Conservation (phyloP, 805 yeast genomes). For the Sugiyamaella boreocaroliniensis region DNA sequence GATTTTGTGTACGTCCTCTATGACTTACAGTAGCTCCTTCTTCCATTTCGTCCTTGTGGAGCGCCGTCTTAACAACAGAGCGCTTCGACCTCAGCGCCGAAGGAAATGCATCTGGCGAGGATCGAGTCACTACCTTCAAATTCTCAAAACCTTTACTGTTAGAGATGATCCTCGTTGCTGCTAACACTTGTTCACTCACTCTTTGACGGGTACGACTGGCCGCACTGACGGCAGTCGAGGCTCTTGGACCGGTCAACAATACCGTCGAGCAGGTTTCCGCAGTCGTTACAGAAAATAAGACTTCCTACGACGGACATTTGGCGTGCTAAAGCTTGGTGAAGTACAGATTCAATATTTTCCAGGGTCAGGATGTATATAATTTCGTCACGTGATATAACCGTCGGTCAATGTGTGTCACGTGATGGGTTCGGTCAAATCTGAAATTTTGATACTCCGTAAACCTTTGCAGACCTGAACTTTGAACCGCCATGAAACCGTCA, state of each 20-base stretch:
- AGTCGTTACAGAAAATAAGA: slow-evolving; percentile 83
- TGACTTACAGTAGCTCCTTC: slow-evolving; percentile 76
- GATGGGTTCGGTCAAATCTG: background rate
- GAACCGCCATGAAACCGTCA: slow-evolving; percentile 30
- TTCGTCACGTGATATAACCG: too few relatives aligned
- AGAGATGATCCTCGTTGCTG: background rate
- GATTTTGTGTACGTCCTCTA: too few relatives aligned
- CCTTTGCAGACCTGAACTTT: background rate
- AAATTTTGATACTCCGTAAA: background rate
- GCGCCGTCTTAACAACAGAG: slow-evolving; percentile 82
- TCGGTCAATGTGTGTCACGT: background rate
- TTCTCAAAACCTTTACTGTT: slow-evolving; percentile 50
- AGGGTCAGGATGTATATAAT: background rate
- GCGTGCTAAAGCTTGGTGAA: background rate
- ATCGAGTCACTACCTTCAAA: slow-evolving; percentile 77
- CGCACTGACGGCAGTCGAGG: slow-evolving; percentile 53
- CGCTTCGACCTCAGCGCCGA: slow-evolving; percentile 71
- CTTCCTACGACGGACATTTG: slow-evolving; percentile 95
- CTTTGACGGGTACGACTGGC: slow-evolving; percentile 36
- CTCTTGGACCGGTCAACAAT: slow-evolving; percentile 40
- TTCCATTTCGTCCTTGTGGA: slow-evolving; percentile 69
- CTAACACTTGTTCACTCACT: slow-evolving; percentile 26
- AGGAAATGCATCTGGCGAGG: slow-evolving; percentile 92
- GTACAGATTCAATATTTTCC: background rate
- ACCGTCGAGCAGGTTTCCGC: slow-evolving; percentile 85